Base-by-base conservation (phyloP, 192 early-diverging fungal genomes). In the Funneliformis geosporum region DNA sequence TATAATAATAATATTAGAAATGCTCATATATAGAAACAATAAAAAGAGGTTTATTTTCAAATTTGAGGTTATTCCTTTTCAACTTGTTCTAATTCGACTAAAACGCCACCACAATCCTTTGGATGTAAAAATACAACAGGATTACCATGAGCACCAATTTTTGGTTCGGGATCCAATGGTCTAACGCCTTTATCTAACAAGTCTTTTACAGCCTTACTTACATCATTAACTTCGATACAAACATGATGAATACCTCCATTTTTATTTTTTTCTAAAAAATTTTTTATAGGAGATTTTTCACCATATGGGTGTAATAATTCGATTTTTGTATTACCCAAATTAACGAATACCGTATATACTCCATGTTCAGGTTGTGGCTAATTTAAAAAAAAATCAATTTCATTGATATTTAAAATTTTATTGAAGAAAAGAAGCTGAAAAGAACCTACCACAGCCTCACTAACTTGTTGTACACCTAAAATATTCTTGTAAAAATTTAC, bases 261-360 rank as follows among this genome's bases (percentile, higher is more conserved):
- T 79, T 88, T 90, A 85, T 95, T 95, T 82, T 94, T 94, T 46
- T 89, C 90, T 33, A 96, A 82, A 81, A 94, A 95, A 39, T 90
- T 90, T 33, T 88, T 84, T 73, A 95, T 95, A 39, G 94, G 94
- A 50, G 90, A 91, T 76, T 89, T 91, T 10, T 91, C 93, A 60
- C 93, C 93, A 33, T 88, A 87, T 3, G 93, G 93, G 74, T 93
- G 90, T 33, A 95, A 82, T 25, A 95, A 84, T 84, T 95, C 94
- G 59, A 94, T 92, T 85, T 95, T 95, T 60, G 94, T 95, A 84
- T 95, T 94, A 8, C 93, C 94, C 64, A 95, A 86, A 77, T 93
- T 88, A 4, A 95, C 91, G 87, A 95, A 95, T 3, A 95, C 92
- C 2, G 94, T 95, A 83, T 91, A 93, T 12, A 95, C 94, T 25